Evolutionary conservation across 192 early-diverging fungal genomes (phyloP).

Genomic region (Fimicolochytrium jonesii): DNA sequence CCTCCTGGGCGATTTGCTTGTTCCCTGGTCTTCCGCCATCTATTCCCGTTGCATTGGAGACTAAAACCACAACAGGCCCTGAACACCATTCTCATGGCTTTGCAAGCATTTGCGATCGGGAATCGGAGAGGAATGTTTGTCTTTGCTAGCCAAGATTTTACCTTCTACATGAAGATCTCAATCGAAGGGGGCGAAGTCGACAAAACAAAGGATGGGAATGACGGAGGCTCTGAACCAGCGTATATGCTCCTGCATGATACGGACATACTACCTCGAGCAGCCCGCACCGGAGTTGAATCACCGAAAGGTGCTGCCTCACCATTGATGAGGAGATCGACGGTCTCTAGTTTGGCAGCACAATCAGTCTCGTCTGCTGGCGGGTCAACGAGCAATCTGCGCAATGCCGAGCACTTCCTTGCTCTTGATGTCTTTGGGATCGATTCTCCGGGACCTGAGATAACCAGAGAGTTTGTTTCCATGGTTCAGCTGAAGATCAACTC

Average conservation of each 20-base stretch:
- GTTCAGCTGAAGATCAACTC: slow-evolving; percentile 61
- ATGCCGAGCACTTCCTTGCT: slow-evolving; percentile 40
- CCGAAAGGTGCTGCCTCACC: slow-evolving; percentile 11
- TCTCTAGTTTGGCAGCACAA: slow-evolving; percentile 12
- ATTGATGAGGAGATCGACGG: slow-evolving; percentile 16
- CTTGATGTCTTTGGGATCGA: slow-evolving; percentile 76
- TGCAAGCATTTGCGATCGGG: slow-evolving; percentile 58
- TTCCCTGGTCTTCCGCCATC: slow-evolving; percentile 54
- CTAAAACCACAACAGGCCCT: slow-evolving; percentile 63
- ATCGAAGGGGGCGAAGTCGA: slow-evolving; percentile 29
- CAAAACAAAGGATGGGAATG: no score
- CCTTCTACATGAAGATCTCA: slow-evolving; percentile 41
- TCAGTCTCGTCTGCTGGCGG: neutral
- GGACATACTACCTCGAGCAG: no score
- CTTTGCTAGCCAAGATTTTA: slow-evolving; percentile 45
- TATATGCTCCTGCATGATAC: no score
- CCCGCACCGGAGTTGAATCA: no score
- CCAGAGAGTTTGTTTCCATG: slow-evolving; percentile 54
- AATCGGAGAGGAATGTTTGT: slow-evolving; percentile 77
- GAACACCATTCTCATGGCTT: slow-evolving; percentile 48
- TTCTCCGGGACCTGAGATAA: slow-evolving; percentile 48
- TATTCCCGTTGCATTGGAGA: slow-evolving; percentile 73
- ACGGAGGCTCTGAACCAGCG: no score
- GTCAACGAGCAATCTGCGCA: neutral
- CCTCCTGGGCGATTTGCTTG: slow-evolving; percentile 66